phyloP scores from a whole-genome alignment of 495 filamentous ascomycete species.

The Penicillium cosmopolitanum region DNA sequence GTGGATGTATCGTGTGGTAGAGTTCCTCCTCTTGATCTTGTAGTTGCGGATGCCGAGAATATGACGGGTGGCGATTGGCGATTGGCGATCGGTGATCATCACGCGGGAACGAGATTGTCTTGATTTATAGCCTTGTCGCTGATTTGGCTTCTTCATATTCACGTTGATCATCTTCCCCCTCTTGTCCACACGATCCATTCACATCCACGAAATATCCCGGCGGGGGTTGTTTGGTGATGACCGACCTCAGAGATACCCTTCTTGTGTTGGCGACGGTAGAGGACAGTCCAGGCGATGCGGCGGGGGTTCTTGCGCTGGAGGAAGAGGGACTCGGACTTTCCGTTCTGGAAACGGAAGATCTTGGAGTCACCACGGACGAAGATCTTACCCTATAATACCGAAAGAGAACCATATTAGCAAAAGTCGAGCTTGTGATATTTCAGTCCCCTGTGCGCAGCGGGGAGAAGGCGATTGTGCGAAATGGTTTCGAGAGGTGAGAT shows the following conservation, averaged over 20 bases:
- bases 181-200: neutral
- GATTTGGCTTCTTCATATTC: neutral
- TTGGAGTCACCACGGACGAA: constrained; percentile 99
- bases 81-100: neutral
- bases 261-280: constrained; percentile 97
- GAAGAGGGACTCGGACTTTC: constrained; percentile 99
- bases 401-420: constrained; percentile 37
- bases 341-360: constrained; percentile 99
- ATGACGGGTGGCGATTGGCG: neutral
- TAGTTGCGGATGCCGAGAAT: constrained; percentile 12
- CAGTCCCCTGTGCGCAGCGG: neutral
- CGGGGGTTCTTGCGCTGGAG: constrained; percentile 99
- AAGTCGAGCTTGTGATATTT: constrained; percentile 8
- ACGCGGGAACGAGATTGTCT: constrained; percentile 1
- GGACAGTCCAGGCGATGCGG: constrained; percentile 96
- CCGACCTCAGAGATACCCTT: constrained; percentile 99
- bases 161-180: neutral
- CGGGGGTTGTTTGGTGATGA: constrained; percentile 30
- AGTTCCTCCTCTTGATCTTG: constrained; percentile 28
- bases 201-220: constrained; percentile 26
- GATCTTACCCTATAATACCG: constrained; percentile 81
- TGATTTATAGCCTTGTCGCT: too few relatives aligned
- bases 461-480: neutral
- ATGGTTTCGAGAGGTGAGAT: neutral
- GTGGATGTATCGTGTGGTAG: constrained; percentile 1